Evolutionary conservation across 108 stramenopile species (phyloP).

Genomic region (Skeletonema tropicum): DNA sequence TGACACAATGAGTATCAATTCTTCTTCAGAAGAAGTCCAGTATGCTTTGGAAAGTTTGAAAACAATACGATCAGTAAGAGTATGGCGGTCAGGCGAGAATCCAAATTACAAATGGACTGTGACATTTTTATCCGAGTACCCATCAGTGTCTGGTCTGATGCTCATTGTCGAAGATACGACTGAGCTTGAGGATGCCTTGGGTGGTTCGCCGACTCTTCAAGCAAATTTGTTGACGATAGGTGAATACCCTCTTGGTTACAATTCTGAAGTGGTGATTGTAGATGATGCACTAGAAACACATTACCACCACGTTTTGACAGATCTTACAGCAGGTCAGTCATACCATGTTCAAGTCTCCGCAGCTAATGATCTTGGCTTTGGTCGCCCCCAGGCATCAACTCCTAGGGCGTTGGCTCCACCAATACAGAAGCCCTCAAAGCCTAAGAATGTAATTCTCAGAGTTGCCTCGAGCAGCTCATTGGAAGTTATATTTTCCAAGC

Average conservation of each 20-base stretch:
- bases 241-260: slow-evolving; percentile 43
- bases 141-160: slow-evolving; percentile 33
- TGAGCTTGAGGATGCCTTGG: slow-evolving; percentile 10
- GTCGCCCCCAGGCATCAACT: slow-evolving; percentile 57
- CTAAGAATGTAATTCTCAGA: slow-evolving; percentile 47
- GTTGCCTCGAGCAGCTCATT: slow-evolving; percentile 43
- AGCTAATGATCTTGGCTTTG: slow-evolving; percentile 57
- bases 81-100: slow-evolving; percentile 35
- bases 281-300: slow-evolving; percentile 23
- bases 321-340: slow-evolving; percentile 57
- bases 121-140: slow-evolving; percentile 66
- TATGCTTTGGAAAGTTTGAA: slow-evolving; percentile 54
- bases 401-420: slow-evolving; percentile 70
- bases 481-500: slow-evolving; percentile 41
- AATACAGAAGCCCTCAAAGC: slow-evolving; percentile 64
- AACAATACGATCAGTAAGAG: slow-evolving; percentile 62
- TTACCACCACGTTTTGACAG: slow-evolving; percentile 30
- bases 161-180: slow-evolving; percentile 26
- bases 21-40: slow-evolving; percentile 54
- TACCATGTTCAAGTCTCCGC: slow-evolving; percentile 71
- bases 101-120: slow-evolving; percentile 64
- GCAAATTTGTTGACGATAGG: slow-evolving; percentile 36
- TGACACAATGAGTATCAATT: slow-evolving; percentile 47
- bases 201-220: slow-evolving; percentile 10
- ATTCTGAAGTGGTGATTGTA: slow-evolving; percentile 29